Evolutionary conservation across 768 basidiomycete genomes (phyloP), one percentile per base, ranked within the genome.

Genomic region (Guyanaporus albipodus): DNA sequence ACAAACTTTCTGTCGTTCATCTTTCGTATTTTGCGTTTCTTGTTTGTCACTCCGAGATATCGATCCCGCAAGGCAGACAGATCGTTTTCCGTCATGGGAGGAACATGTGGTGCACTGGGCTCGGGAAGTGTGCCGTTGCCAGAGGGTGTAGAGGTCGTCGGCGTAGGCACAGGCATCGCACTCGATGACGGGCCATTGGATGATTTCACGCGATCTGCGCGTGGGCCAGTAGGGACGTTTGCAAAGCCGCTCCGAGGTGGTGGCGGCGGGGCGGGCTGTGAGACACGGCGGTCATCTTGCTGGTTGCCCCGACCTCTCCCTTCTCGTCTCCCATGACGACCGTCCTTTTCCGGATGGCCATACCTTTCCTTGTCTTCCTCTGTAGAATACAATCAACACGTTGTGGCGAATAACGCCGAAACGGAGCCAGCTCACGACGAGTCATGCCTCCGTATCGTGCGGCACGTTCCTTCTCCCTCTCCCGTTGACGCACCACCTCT

Each of bases 1-100:
- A 95, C 90, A 63, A 98, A 92, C 69, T 95, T 95, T 68, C 91
- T 83, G 67, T 94, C 92, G 61, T 88, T 91, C 80, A 89, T 91
- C 70, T 93, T 94, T 45, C 91, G 83, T 56, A 91, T 87, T 68
- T 90, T 92, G 32, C 91, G 85, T 71, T 93, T 94, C 77, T 94
- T 93, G 68, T 83, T 90, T 67, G 89, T 87, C 17, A 91, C 87
- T 5, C 96, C 96, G 26, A 99, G 83, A 66, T 99, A 98, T 29
- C 95, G 82, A 19, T 93, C 90, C 8, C 91, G 85, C 56, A 98
- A 85, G 0, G 86, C 88, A 0, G 74, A 73, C 7, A 95, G 75
- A 60, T 95, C 94, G 38, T 73, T 78, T 39, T 87, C 85, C 1
- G 87, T 82, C 83, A 91, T 87, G 4, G 83, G 80, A 2, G 88